phyloP scores from a whole-genome alignment of 495 filamentous ascomycete genomes.

The Massariosphaeria phaeospora region DNA sequence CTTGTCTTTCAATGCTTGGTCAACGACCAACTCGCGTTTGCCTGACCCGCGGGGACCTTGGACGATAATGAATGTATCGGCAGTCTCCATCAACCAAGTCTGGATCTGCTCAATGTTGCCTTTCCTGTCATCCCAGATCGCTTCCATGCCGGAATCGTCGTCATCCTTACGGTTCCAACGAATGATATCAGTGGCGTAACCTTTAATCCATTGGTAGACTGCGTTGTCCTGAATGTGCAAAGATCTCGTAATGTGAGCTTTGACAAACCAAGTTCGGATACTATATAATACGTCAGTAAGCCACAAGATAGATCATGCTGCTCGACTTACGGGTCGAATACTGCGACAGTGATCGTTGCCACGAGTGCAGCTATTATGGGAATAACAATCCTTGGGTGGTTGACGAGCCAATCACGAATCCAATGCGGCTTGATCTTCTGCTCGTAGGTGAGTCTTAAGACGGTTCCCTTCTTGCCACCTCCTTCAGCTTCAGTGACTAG shows the following conservation, averaged over 20 bases:
- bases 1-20: slow-evolving; percentile 72
- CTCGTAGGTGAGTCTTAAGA: slow-evolving; percentile 75
- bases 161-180: slow-evolving; percentile 49
- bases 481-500: slow-evolving; percentile 53
- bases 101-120: slow-evolving; percentile 72
- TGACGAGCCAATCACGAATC: slow-evolving; percentile 83
- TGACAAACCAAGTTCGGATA: slow-evolving; percentile 80
- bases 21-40: slow-evolving; percentile 79
- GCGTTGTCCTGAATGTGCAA: slow-evolving; percentile 66
- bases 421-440: slow-evolving; percentile 67
- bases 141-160: slow-evolving; percentile 66
- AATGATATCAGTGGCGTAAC: slow-evolving; percentile 68
- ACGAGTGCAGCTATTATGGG: slow-evolving; percentile 73
- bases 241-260: slow-evolving; percentile 72
- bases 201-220: slow-evolving; percentile 73
- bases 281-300: slow-evolving; percentile 21
- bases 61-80: slow-evolving; percentile 89
- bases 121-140: slow-evolving; percentile 85
- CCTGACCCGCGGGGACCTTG: slow-evolving; percentile 90
- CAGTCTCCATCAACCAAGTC: slow-evolving; percentile 80
- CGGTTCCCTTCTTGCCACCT: slow-evolving; percentile 68
- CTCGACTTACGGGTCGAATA: slow-evolving; percentile 70
- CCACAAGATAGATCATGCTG: slow-evolving; percentile 37
- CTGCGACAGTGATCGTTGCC: slow-evolving; percentile 76
- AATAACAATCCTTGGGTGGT: slow-evolving; percentile 82